Conservation (phyloP, 345 rosid species). For the Hypericum androsaemum region DNA sequence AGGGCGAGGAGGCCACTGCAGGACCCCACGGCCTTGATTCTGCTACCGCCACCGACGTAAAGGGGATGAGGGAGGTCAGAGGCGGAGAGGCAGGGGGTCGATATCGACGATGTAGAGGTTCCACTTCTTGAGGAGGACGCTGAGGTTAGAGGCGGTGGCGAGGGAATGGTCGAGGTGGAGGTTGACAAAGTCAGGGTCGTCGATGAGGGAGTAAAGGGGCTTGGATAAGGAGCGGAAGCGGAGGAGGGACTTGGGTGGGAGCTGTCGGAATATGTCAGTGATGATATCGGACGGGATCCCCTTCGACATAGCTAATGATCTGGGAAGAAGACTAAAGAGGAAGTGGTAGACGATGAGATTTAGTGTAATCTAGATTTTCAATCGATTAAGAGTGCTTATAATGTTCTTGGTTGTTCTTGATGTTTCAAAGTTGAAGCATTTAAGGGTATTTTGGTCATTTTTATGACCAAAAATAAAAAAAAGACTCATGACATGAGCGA, state of each 20-base stretch:
- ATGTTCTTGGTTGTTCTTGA: no score
- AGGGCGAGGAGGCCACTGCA: slow-evolving; percentile 35
- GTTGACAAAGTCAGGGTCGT: slow-evolving; percentile 14
- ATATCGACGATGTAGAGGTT: slow-evolving; percentile 20
- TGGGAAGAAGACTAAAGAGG: no score
- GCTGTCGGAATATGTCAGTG: slow-evolving; percentile 12
- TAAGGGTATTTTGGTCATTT: no score
- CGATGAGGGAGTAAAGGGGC: slow-evolving; percentile 18
- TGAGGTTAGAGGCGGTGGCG: slow-evolving; percentile 10
- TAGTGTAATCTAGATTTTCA: no score
- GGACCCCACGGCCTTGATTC: slow-evolving; percentile 28
- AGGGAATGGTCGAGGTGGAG: slow-evolving; percentile 23
- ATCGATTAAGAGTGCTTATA: no score
- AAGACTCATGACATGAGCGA: no score
- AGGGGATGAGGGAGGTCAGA: slow-evolving; percentile 19
- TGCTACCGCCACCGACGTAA: slow-evolving; percentile 10
- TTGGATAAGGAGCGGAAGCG: slow-evolving; percentile 30
- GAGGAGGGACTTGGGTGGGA: slow-evolving; percentile 23
- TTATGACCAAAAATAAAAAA: no score
- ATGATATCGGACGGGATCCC: slow-evolving; percentile 15
- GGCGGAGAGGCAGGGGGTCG: slow-evolving; percentile 7
- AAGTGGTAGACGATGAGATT: no score
- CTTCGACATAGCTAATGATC: no score
- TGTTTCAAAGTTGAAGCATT: no score
- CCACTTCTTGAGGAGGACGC: slow-evolving; percentile 21